Evolutionary conservation across 2,329 filamentous ascomycete genomes (phyloP), one percentile per base, ranked within the genome.

Genomic region (Gyromitra esculenta): DNA sequence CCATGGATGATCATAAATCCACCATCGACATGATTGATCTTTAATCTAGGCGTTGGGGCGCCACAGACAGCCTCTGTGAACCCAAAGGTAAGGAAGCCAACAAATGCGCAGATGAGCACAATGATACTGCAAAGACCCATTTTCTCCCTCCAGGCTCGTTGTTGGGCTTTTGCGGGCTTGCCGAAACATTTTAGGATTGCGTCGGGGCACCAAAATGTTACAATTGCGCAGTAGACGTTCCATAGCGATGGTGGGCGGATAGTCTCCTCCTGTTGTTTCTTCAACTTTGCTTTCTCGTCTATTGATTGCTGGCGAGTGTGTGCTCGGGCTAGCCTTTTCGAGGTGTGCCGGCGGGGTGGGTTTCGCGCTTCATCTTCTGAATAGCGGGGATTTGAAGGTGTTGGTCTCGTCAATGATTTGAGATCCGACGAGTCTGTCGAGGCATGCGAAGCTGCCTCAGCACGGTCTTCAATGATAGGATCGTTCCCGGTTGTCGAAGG

Each of bases 1-100:
- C 96, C 96, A 81, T 99, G 95, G 83, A 97, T 96, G 80, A 99
- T 98, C 92, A 99, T 94, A 85, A 93, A 97, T 11, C 93, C 93
- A 5, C 82, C 83, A 67, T 88, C 88, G 72, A 99, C 93, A 77
- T 96, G 86, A 83, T 98, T 98, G 82, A 93, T 88, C 78, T 90
- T 91, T 70, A 98, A 85, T 75, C 95, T 90, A 56, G 89, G 85
- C 35, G 90, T 89, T 7, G 93, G 91, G 1, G 85, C 84, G 15
- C 91, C 90, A 83, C 96, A 99, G 18, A 99, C 96, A 3, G 90
- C 90, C 77, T 92, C 88, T 2, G 93, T 98, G 84, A 99, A 99
- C 57, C 96, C 96, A 82, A 99, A 99, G 0, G 96, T 99, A 69
- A 99, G 86, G 85, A 95, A 99, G 82, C 96, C 96, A 62, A 99